A percentile compares a stretch with the other conserved stretches of the same genome.
Conservation (phyloP, 2,329 filamentous ascomycete genomes). For the Furcasterigmium sp. region DNA sequence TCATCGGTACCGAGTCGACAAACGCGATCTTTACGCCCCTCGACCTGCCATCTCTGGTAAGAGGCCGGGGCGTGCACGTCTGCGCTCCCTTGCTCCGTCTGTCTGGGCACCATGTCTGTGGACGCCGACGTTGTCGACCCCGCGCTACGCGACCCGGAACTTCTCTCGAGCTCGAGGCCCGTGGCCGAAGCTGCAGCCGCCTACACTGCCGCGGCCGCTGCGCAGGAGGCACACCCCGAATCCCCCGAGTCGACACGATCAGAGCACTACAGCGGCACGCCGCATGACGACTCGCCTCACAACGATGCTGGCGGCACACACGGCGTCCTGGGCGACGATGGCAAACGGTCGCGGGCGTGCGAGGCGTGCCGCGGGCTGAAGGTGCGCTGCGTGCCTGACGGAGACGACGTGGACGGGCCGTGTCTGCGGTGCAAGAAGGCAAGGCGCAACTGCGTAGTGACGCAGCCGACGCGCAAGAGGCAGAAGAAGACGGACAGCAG, state of each 20-base stretch:
- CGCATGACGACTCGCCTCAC: conserved; percentile 3
- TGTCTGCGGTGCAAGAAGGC: conserved; percentile 78
- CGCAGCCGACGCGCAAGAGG: conserved; percentile 68
- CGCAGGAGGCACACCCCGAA: conserved; percentile 2
- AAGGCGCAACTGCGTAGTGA: conserved; percentile 71
- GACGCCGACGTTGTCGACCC: conserved; percentile 9
- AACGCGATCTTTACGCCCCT: background rate
- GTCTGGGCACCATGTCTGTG: background rate
- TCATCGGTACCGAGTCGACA: no score
- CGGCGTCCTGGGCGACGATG: conserved; percentile 30
- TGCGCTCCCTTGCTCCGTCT: no score
- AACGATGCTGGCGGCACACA: conserved; percentile 11
- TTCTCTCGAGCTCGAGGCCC: background rate
- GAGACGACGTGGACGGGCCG: conserved; percentile 52
- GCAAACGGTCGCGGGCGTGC: conserved; percentile 66
- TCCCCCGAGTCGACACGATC: conserved; percentile 8
- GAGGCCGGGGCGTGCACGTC: no score
- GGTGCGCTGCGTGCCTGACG: conserved; percentile 79
- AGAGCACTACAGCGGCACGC: conserved; percentile 3
- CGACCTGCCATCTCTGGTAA: no score
- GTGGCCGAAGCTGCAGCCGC: conserved; percentile 2
- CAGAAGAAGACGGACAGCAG: conserved; percentile 90
- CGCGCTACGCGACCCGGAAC: conserved; percentile 6
- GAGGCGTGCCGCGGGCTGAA: conserved; percentile 72
- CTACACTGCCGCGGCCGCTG: background rate